These are phyloP conservation scores for Oryza brachyantha DNA, from an alignment of 176 grass and related monocot genomes.

Conservation along the genomic window DNA sequence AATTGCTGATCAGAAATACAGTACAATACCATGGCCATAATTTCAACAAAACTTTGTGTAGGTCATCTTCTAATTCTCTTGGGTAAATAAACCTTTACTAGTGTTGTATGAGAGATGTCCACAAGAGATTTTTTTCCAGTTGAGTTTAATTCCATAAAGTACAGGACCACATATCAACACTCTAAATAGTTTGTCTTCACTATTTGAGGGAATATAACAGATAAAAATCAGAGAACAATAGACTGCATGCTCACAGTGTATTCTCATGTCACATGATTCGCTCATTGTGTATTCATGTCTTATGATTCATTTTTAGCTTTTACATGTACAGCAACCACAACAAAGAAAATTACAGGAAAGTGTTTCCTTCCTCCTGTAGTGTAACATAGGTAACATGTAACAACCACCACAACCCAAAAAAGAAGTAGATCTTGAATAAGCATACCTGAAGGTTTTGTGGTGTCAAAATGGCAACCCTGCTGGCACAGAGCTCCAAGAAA, in stretches of 20 bases:
- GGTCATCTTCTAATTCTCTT: neutral
- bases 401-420: neutral
- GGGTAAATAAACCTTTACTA: neutral
- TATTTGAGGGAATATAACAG: neutral
- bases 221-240: neutral
- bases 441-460: conserved; percentile 83
- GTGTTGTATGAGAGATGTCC: neutral
- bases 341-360: neutral
- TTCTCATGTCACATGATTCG: neutral
- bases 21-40: neutral
- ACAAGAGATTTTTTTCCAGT: neutral
- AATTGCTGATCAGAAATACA: neutral
- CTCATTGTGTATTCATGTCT: neutral
- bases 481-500: conserved; percentile 88
- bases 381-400: neutral
- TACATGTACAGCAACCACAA: neutral
- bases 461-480: conserved; percentile 71
- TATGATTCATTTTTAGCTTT: neutral
- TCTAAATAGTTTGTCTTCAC: neutral
- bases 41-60: neutral
- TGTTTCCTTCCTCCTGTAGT: neutral
- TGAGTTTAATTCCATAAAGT: neutral
- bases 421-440: neutral
- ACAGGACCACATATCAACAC: neutral
- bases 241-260: neutral